phyloP scores from a whole-genome alignment of 331 rosid species.

The Malus hybrid region DNA sequence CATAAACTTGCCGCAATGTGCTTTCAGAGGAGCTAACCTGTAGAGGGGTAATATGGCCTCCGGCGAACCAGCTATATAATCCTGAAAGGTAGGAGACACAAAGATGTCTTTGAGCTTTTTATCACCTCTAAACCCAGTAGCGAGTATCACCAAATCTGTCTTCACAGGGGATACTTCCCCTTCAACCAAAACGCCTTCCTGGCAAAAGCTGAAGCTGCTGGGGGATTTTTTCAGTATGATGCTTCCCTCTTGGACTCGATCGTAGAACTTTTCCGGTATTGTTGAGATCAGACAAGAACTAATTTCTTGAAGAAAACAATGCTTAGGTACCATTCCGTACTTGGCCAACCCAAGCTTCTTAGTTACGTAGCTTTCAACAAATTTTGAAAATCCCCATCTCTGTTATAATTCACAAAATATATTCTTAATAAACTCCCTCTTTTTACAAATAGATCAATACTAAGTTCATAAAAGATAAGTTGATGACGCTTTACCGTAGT shows the following conservation, averaged over 20 bases:
- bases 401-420: constrained; percentile 5
- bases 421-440: background rate
- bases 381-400: constrained; percentile 64
- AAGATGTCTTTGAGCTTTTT: constrained; percentile 53
- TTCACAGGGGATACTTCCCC: constrained; percentile 28
- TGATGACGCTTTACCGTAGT: too few relatives aligned
- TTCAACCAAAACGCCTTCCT: constrained; percentile 43
- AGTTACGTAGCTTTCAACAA: constrained; percentile 47
- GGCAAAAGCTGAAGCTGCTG: constrained; percentile 39
- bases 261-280: constrained; percentile 48
- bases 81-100: constrained; percentile 39
- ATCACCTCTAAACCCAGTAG: constrained; percentile 65
- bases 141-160: constrained; percentile 55
- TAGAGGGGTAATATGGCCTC: constrained; percentile 40
- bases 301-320: constrained; percentile 40
- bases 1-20: too few relatives aligned
- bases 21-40: constrained; percentile 26
- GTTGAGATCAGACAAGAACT: constrained; percentile 33
- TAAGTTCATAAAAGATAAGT: background rate
- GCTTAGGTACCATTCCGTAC: constrained; percentile 67
- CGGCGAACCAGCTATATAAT: constrained; percentile 30
- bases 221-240: constrained; percentile 43
- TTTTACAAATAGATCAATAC: background rate
- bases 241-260: constrained; percentile 59
- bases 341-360: constrained; percentile 34